Percentiles rank a stretch among this genome's conserved stretches.
Conservation (phyloP, 805 yeast genomes). For the Wickerhamiella dianesei region DNA sequence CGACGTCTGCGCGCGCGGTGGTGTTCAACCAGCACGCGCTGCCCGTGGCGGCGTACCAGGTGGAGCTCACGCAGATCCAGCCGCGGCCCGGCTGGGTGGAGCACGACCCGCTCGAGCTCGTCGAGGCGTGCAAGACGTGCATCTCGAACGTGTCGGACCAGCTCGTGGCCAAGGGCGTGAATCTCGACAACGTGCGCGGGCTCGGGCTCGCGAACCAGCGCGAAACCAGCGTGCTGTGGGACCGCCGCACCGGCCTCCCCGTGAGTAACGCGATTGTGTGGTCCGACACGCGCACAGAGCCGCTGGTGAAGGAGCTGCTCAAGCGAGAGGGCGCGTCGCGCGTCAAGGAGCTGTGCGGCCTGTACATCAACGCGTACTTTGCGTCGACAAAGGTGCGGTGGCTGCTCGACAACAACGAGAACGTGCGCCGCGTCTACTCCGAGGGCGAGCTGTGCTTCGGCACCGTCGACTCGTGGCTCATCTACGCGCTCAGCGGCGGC, state of each 20-base stretch:
- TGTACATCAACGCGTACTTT: conserved; percentile 82
- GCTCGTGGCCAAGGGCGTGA: conserved; percentile 22
- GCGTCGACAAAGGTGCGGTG: conserved; percentile 82
- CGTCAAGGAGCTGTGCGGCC: conserved; percentile 57
- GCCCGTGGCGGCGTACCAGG: conserved; percentile 79
- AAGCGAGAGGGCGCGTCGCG: conserved; percentile 41
- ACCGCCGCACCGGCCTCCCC: conserved; percentile 67
- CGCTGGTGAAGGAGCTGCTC: conserved; percentile 50
- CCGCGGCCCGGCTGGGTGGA: conserved; percentile 63
- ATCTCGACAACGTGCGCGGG: conserved; percentile 39
- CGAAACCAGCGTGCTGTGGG: conserved; percentile 83
- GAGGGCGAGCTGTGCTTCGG: conserved; percentile 78
- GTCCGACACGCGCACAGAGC: conserved; percentile 85
- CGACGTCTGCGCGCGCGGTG: conserved; percentile 83
- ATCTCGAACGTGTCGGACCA: conserved; percentile 29
- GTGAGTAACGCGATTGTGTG: conserved; percentile 84
- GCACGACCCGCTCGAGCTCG: conserved; percentile 73
- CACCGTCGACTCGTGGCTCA: conserved; percentile 88
- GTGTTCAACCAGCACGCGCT: conserved; percentile 58
- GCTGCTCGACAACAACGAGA: conserved; percentile 69
- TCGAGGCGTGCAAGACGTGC: conserved; percentile 71
- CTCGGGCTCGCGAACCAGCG: conserved; percentile 93
- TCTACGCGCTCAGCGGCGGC: conserved; percentile 61
- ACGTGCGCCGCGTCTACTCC: conserved; percentile 53
- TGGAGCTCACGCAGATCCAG: conserved; percentile 50